Conservation (phyloP, 139 green algal species). For the Ettlia oleoabundans region DNA sequence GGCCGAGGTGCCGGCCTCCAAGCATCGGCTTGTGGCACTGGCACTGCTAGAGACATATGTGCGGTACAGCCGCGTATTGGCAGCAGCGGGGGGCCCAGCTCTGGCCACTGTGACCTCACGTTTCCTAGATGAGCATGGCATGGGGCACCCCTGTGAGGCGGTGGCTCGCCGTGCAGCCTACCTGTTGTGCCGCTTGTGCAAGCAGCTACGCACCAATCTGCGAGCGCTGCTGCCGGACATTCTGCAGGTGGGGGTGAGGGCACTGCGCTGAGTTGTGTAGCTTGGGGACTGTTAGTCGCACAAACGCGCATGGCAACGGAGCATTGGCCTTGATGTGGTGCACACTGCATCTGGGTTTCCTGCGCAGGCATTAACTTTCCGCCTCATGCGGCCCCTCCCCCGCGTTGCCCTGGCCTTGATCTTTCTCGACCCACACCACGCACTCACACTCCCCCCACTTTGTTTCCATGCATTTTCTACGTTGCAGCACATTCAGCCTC, state of each 20-base stretch:
- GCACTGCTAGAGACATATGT: conserved; percentile 77
- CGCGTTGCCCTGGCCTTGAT: too few relatives aligned
- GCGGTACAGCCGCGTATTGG: conserved; percentile 38
- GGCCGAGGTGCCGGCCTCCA: conserved; percentile 44
- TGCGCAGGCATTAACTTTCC: too few relatives aligned
- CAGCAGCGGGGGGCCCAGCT: background rate
- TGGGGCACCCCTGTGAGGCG: conserved; percentile 36
- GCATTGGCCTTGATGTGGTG: too few relatives aligned
- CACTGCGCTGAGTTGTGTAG: background rate
- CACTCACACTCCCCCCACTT: background rate
- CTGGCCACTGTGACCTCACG: conserved; percentile 14
- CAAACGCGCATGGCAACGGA: too few relatives aligned
- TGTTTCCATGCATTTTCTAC: background rate
- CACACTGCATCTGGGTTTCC: too few relatives aligned
- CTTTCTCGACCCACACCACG: too few relatives aligned
- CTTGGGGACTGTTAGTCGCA: too few relatives aligned
- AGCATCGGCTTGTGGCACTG: conserved; percentile 79
- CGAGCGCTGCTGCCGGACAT: conserved; percentile 60
- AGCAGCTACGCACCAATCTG: conserved; percentile 68
- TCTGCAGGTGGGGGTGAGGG: conserved; percentile 38
- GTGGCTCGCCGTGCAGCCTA: conserved; percentile 74
- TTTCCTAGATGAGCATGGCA: conserved; percentile 41
- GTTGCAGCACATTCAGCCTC: conserved; percentile 57
- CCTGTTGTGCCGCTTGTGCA: conserved; percentile 83
- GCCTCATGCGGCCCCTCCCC: too few relatives aligned